Evolutionary conservation across 2,329 filamentous ascomycete species (phyloP).

Genomic region (Metarhizium brunneum): DNA sequence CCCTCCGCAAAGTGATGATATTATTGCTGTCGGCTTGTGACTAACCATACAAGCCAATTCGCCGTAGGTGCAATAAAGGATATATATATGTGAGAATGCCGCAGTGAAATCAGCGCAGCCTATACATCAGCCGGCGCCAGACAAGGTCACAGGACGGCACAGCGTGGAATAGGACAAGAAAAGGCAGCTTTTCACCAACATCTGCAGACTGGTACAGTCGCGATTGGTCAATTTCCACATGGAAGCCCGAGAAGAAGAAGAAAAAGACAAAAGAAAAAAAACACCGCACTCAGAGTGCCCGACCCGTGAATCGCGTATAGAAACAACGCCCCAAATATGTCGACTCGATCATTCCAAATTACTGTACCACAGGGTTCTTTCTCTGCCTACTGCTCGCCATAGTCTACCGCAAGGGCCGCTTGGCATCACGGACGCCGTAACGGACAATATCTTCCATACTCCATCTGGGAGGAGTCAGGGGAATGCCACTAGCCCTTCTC

Average conservation of each 20-base stretch:
- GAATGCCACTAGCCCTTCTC: slow-evolving; percentile 51
- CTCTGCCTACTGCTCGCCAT: background rate
- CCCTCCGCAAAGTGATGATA: background rate
- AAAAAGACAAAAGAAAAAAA: background rate
- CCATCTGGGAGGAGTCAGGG: slow-evolving; percentile 74
- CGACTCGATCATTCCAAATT: background rate
- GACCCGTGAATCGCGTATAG: slow-evolving; percentile 1
- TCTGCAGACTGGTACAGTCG: slow-evolving; percentile 1
- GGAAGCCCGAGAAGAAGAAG: slow-evolving; percentile 6
- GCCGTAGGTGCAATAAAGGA: background rate
- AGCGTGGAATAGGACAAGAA: slow-evolving; percentile 1
- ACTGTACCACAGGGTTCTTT: background rate
- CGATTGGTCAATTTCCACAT: slow-evolving; percentile 9
- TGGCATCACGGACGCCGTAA: slow-evolving; percentile 65
- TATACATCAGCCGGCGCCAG: background rate
- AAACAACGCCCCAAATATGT: slow-evolving; percentile 14
- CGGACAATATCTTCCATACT: slow-evolving; percentile 72
- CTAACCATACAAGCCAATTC: background rate
- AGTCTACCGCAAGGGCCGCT: slow-evolving; percentile 56
- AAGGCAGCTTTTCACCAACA: background rate
- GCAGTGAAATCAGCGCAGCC: background rate
- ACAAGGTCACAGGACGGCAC: background rate
- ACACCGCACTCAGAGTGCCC: slow-evolving; percentile 7
- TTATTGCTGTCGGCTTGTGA: background rate
- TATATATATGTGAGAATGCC: background rate